These are phyloP conservation scores for Talinum fruticosum DNA, from an alignment of 148 eudicot species.

Conservation along the genomic window DNA sequence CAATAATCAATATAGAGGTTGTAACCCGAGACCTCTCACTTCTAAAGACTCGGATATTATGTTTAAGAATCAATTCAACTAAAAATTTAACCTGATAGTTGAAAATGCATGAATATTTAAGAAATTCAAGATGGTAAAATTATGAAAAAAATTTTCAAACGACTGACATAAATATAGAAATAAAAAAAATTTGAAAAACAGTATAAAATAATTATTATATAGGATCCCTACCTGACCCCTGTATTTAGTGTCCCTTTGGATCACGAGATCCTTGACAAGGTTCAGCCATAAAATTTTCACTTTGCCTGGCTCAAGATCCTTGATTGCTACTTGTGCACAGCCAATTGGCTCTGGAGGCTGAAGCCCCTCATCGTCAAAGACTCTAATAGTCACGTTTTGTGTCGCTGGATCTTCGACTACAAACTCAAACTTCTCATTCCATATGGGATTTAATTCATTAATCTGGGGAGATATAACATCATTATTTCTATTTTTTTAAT, in stretches of 20 bases:
- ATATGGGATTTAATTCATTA: slow-evolving; percentile 73
- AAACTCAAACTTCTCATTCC: slow-evolving; percentile 92
- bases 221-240: slow-evolving; percentile 62
- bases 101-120: too few relatives aligned
- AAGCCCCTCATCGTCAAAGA: slow-evolving; percentile 86
- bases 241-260: slow-evolving; percentile 71
- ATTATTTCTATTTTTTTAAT: not conserved
- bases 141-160: too few relatives aligned
- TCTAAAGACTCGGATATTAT: too few relatives aligned
- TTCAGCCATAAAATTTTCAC: slow-evolving; percentile 72
- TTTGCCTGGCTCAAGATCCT: slow-evolving; percentile 74
- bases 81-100: too few relatives aligned
- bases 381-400: slow-evolving; percentile 69
- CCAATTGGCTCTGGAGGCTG: slow-evolving; percentile 81
- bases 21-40: too few relatives aligned
- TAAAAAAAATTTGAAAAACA: not conserved
- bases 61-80: too few relatives aligned
- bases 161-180: not conserved
- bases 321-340: slow-evolving; percentile 52
- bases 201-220: not conserved
- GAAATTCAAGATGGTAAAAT: too few relatives aligned
- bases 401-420: slow-evolving; percentile 74
- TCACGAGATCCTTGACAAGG: slow-evolving; percentile 65
- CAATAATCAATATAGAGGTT: too few relatives aligned
- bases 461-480: slow-evolving; percentile 31